These are phyloP conservation scores for Gracilaria gracilis DNA, from an alignment of 23 red algal genomes.

Conservation along the genomic window DNA sequence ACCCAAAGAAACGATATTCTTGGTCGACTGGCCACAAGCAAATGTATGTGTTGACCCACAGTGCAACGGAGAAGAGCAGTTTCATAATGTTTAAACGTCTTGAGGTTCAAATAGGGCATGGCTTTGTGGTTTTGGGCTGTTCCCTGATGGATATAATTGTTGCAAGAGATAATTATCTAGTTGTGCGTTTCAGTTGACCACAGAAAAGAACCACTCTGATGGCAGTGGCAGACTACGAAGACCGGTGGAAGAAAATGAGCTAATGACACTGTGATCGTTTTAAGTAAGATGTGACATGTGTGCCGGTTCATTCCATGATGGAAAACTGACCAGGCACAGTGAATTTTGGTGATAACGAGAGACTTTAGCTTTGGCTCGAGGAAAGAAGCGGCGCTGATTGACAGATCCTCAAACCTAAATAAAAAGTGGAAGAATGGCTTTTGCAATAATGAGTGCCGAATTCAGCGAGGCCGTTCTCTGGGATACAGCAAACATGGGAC, in stretches of 20 bases:
- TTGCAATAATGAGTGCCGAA: background rate
- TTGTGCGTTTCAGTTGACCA: background rate
- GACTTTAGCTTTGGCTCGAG: background rate
- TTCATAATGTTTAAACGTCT: background rate
- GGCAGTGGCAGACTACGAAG: background rate
- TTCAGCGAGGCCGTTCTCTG: background rate
- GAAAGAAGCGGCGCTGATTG: background rate
- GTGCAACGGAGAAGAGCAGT: background rate
- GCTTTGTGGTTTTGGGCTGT: background rate
- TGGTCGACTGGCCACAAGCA: background rate
- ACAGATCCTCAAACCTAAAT: background rate
- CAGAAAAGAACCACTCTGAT: background rate
- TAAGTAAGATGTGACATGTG: no score
- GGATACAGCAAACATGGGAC: no score
- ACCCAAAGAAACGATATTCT: background rate
- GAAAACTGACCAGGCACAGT: background rate
- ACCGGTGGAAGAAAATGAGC: background rate
- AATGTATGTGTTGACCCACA: conserved; percentile 6
- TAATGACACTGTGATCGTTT: background rate
- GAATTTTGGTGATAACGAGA: background rate
- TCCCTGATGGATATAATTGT: background rate
- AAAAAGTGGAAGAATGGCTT: background rate
- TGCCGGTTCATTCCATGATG: background rate
- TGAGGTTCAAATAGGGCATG: background rate
- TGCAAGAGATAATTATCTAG: conserved; percentile 2